Evolutionary conservation across 2,329 filamentous ascomycete species (phyloP).

Genomic region (Microdochium nivale): DNA sequence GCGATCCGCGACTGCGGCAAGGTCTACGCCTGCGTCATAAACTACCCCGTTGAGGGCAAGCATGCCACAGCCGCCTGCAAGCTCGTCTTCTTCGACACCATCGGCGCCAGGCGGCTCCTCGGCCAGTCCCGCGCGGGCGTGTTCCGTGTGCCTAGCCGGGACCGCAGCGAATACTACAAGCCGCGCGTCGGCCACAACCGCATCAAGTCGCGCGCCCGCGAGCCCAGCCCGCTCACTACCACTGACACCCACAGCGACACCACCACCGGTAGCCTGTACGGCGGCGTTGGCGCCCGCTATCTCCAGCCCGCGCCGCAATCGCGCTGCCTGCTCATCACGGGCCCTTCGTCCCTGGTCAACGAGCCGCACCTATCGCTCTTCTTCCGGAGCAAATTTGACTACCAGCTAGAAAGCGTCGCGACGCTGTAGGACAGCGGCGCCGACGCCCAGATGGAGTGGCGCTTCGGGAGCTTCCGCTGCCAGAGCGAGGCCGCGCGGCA

Average conservation of each 20-base stretch:
- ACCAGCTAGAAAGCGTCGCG: slow-evolving; percentile 36
- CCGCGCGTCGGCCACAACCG: slow-evolving; percentile 38
- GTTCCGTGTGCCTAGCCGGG: slow-evolving; percentile 14
- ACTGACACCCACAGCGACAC: no score
- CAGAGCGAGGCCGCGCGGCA: slow-evolving; percentile 39
- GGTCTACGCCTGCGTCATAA: slow-evolving; percentile 43
- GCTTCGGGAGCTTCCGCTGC: slow-evolving; percentile 46
- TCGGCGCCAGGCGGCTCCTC: slow-evolving; percentile 42
- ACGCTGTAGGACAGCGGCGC: slow-evolving; percentile 9
- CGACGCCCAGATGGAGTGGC: slow-evolving; percentile 33
- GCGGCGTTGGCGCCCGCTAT: no score
- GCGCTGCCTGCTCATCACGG: slow-evolving; percentile 42
- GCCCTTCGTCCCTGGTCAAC: slow-evolving; percentile 34
- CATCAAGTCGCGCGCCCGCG: slow-evolving; percentile 26
- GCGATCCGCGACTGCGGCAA: slow-evolving; percentile 37
- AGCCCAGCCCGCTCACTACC: no score
- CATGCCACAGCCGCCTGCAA: slow-evolving; percentile 21
- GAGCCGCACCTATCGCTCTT: slow-evolving; percentile 24
- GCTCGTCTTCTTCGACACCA: slow-evolving; percentile 40
- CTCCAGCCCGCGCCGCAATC: slow-evolving; percentile 15
- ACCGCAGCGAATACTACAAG: slow-evolving; percentile 23
- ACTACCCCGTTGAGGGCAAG: slow-evolving; percentile 27
- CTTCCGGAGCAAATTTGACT: slow-evolving; percentile 34
- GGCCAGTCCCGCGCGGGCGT: slow-evolving; percentile 33
- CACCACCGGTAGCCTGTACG: no score